These are phyloP conservation scores for Xerocomellus chrysenteron DNA, from an alignment of 768 basidiomycete species.

Conservation along the genomic window DNA sequence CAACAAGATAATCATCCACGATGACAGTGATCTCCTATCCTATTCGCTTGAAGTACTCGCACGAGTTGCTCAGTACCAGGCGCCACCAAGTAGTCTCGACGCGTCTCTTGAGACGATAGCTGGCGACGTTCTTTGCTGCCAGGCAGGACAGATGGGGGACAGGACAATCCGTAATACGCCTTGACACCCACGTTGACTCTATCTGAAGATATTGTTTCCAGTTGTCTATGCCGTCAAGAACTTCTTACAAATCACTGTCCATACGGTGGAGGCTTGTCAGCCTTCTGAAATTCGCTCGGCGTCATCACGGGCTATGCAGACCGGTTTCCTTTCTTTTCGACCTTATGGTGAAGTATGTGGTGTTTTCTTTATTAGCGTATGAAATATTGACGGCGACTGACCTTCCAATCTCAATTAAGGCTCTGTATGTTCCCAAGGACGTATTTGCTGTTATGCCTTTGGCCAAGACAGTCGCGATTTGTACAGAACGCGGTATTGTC, in stretches of 20 bases:
- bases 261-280: slow-evolving; percentile 57
- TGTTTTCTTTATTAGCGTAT: background rate
- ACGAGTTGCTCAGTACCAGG: slow-evolving; percentile 52
- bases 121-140: slow-evolving; percentile 60
- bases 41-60: slow-evolving; percentile 74
- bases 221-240: slow-evolving; percentile 69
- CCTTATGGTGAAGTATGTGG: slow-evolving; percentile 62
- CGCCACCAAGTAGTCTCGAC: slow-evolving; percentile 46
- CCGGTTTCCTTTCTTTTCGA: slow-evolving; percentile 47
- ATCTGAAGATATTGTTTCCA: slow-evolving; percentile 28
- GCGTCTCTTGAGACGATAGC: slow-evolving; percentile 63
- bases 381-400: background rate
- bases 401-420: slow-evolving; percentile 36
- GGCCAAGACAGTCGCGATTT: slow-evolving; percentile 62
- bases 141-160: slow-evolving; percentile 50
- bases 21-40: slow-evolving; percentile 54
- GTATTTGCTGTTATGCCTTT: slow-evolving; percentile 60
- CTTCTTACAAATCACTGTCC: slow-evolving; percentile 57
- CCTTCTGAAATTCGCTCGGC: slow-evolving; percentile 36
- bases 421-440: slow-evolving; percentile 71
- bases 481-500: slow-evolving; percentile 61
- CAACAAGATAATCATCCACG: slow-evolving; percentile 68
- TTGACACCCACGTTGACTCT: background rate
- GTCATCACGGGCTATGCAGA: slow-evolving; percentile 35
- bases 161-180: slow-evolving; percentile 53